A percentile compares a stretch with the other conserved stretches of the same genome.
phyloP scores from a whole-genome alignment of 148 eudicot species.

The Camellia japonica region DNA sequence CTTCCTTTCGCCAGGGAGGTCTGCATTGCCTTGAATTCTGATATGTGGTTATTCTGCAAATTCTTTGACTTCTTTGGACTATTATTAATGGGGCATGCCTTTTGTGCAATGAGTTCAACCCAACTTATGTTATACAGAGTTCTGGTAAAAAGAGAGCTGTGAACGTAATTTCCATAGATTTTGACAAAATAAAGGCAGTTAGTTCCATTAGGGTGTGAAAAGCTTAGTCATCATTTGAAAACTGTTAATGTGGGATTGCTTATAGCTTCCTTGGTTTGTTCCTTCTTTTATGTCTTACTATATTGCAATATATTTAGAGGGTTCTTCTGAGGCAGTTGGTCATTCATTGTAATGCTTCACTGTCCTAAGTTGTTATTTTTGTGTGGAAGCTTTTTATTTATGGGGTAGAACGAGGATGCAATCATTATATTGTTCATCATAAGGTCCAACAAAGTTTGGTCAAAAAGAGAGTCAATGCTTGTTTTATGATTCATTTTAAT shows the following conservation, averaged over 20 bases:
- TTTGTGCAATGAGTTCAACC: too few species aligned
- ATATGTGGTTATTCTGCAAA: neutral
- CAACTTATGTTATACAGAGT: too few species aligned
- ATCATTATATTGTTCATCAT: neutral
- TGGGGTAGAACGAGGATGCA: too few species aligned
- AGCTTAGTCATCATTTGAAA: neutral
- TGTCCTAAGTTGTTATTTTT: too few species aligned
- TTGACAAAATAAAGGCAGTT: neutral
- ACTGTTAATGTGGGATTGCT: neutral
- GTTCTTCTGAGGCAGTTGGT: neutral
- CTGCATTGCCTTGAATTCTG: conserved; percentile 3
- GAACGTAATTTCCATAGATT: neutral
- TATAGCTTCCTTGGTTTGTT: neutral
- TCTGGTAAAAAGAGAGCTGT: too few species aligned
- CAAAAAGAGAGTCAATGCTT: neutral
- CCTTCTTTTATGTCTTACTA: neutral
- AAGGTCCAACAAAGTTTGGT: too few species aligned
- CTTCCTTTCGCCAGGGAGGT: neutral
- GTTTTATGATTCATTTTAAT: neutral
- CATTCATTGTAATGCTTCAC: too few species aligned
- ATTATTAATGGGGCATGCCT: too few species aligned
- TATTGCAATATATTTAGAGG: neutral
- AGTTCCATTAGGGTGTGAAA: neutral
- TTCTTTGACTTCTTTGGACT: neutral
- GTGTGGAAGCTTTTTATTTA: too few species aligned